Evolutionary conservation across 768 basidiomycete species (phyloP), one percentile per base, ranked within the genome.

Genomic region (Xerocomellus intermedius): DNA sequence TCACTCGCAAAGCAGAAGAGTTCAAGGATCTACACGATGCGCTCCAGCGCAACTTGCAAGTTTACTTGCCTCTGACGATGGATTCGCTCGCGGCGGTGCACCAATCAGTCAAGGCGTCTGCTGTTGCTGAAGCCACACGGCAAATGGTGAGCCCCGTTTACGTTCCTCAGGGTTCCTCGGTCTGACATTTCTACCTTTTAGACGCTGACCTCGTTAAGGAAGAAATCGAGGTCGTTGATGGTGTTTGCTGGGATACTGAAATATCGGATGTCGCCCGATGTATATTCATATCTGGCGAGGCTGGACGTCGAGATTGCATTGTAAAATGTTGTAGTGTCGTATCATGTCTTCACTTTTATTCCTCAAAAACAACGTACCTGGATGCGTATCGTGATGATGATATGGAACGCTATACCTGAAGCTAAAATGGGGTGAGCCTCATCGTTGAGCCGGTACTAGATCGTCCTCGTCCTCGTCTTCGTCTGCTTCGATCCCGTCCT

Each of bases 1-100:
- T 92, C 64, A 93, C 90, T 33, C 82, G 87, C 38, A 81, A 86
- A 42, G 91, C 93, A 16, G 92, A 96, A 66, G 89, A 94, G 62
- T 95, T 98, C 75, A 87, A 87, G 67, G 85, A 92, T 50, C 73
- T 89, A 17, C 88, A 96, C 52, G 91, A 96, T 61, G 81, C 90
- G 2, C 75, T 97, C 64, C 91, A 94, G 64, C 84, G 89, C 60
- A 98, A 96, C 74, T 72, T 98, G 69, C 92, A 93, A 64, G 82
- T 83, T 2, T 90, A 97, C 69, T 79, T 98, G 46, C 83, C 90
- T 33, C 81, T 94, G 37, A 89, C 92, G 21, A 99, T 98, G 97
- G 93, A 94, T 66, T 84, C 87, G 28, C 82, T 98, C 26, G 87
- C 89, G 46, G 84, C 81, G 14, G 82, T 95, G 16, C 89, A 96